Evolutionary conservation across 2,329 filamentous ascomycete species (phyloP).

Genomic region (Fusarium illudens): DNA sequence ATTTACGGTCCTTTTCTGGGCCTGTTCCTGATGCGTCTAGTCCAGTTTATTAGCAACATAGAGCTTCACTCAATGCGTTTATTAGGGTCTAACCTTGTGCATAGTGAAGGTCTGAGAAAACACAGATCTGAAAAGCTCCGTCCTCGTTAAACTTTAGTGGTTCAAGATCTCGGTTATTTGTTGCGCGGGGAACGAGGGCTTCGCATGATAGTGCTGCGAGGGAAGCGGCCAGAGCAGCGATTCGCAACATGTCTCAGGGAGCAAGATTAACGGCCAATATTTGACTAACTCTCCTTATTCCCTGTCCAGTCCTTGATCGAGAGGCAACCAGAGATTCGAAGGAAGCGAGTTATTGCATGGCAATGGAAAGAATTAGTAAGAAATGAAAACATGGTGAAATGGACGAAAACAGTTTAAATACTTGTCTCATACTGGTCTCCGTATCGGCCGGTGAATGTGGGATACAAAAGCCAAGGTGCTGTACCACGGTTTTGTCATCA

Average conservation of each 20-base stretch:
- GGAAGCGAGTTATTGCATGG: no score
- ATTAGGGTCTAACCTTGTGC: conserved; percentile 15
- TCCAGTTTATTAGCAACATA: neutral
- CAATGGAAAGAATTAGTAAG: neutral
- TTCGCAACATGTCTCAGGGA: conserved; percentile 9
- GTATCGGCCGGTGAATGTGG: neutral
- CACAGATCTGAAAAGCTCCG: conserved; percentile 26
- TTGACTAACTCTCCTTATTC: neutral
- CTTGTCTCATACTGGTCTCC: neutral
- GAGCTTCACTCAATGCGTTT: neutral
- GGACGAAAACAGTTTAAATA: neutral
- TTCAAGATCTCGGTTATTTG: conserved; percentile 18
- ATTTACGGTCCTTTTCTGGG: conserved; percentile 64
- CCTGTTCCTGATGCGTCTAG: conserved; percentile 32
- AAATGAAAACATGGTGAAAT: neutral
- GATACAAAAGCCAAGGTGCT: neutral
- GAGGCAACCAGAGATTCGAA: neutral
- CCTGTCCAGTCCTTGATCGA: neutral
- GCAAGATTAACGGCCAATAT: neutral
- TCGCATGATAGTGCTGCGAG: conserved; percentile 1
- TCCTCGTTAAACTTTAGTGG: conserved; percentile 24
- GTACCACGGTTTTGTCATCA: neutral
- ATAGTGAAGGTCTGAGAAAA: conserved; percentile 34
- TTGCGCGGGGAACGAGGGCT: conserved; percentile 1
- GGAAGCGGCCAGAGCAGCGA: conserved; percentile 4